Evolutionary conservation across 768 basidiomycete genomes (phyloP).

Genomic region (Leucosporidium creatinivorum): DNA sequence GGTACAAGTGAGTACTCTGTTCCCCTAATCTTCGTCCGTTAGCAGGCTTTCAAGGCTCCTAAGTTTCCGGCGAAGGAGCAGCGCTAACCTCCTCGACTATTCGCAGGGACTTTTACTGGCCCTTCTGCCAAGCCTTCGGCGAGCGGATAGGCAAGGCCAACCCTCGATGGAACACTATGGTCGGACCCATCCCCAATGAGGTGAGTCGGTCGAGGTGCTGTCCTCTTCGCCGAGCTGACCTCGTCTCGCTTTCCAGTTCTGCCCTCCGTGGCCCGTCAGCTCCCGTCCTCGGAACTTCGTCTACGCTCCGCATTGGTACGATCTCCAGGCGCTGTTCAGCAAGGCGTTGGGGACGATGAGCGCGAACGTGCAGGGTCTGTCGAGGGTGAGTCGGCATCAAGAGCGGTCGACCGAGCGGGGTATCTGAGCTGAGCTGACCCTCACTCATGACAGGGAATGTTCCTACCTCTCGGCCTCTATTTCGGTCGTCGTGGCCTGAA

Average conservation of each 20-base stretch:
- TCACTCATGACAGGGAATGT: constrained; percentile 17
- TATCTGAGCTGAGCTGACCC: not conserved
- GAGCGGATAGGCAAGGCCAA: constrained; percentile 50
- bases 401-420: too few species aligned
- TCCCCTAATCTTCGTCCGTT: too few species aligned
- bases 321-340: constrained; percentile 75
- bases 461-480: constrained; percentile 27
- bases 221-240: not conserved
- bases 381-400: constrained; percentile 57
- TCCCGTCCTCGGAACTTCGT: constrained; percentile 58
- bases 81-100: too few species aligned
- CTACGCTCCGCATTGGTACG: constrained; percentile 79
- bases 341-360: constrained; percentile 77
- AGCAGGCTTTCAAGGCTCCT: too few species aligned
- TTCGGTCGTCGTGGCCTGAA: constrained; percentile 29
- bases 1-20: constrained; percentile 62
- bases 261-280: constrained; percentile 64
- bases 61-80: too few species aligned
- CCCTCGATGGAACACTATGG: constrained; percentile 55
- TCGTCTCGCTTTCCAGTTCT: constrained; percentile 52
- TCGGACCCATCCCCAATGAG: constrained; percentile 90
- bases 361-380: constrained; percentile 87
- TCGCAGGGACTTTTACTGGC: constrained; percentile 63
- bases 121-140: constrained; percentile 64
- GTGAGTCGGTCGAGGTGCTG: constrained; percentile 42